Evolutionary conservation across 371 early-diverging fungal species (phyloP).

Genomic region (Actinomucor elegans): DNA sequence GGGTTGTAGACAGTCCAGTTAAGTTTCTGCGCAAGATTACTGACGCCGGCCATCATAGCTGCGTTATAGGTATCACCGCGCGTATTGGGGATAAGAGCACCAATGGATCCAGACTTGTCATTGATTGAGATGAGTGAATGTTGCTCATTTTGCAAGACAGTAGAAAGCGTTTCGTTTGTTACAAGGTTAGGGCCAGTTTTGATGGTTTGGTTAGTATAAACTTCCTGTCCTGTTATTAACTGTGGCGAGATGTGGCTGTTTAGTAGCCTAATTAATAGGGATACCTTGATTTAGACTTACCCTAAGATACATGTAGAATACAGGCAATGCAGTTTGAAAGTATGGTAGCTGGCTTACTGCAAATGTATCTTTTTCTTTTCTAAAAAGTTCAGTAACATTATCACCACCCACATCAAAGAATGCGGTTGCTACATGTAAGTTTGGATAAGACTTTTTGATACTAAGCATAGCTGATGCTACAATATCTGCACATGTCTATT

Average conservation of each 20-base stretch:
- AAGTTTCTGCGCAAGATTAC: slow-evolving; percentile 24
- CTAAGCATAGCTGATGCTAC: slow-evolving; percentile 26
- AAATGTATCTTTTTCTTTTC: slow-evolving; percentile 26
- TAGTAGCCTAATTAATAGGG: not conserved
- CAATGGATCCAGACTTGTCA: slow-evolving; percentile 18
- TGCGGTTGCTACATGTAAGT: slow-evolving; percentile 31
- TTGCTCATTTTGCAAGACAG: slow-evolving; percentile 28
- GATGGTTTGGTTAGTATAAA: slow-evolving; percentile 36
- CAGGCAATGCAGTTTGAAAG: slow-evolving; percentile 49
- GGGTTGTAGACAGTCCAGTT: slow-evolving; percentile 30
- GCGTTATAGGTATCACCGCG: slow-evolving; percentile 28
- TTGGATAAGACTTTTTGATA: slow-evolving; percentile 12
- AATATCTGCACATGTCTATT: slow-evolving; percentile 19
- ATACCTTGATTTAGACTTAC: slow-evolving; percentile 3
- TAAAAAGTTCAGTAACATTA: slow-evolving; percentile 28
- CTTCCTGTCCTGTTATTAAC: slow-evolving; percentile 39
- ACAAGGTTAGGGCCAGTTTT: slow-evolving; percentile 33
- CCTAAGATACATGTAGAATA: slow-evolving; percentile 48
- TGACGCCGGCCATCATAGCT: slow-evolving; percentile 27
- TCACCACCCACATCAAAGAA: slow-evolving; percentile 28
- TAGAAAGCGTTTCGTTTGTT: slow-evolving; percentile 20
- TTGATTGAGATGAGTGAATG: slow-evolving; percentile 35
- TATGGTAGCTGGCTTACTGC: slow-evolving; percentile 50
- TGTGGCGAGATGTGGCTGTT: slow-evolving; percentile 1
- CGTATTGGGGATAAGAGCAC: slow-evolving; percentile 23